Evolutionary conservation across 768 basidiomycete species (phyloP), one percentile per base, ranked within the genome.

Genomic region (Tylopilus intermedius): DNA sequence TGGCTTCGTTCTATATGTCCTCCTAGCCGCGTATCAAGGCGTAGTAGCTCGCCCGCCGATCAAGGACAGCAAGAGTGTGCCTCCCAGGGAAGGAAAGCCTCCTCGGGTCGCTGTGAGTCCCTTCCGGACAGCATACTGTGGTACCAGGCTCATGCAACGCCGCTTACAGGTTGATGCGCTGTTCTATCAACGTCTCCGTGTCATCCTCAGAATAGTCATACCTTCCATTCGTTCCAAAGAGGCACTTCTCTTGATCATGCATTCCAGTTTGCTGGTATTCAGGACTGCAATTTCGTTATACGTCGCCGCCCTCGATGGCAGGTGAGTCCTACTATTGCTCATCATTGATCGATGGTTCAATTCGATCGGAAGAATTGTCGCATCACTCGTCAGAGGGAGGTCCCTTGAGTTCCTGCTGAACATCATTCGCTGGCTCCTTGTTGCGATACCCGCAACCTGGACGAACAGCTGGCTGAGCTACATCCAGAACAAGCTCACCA

Each of bases 401-500:
- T 83, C 90, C 2, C 59, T 76, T 2, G 76, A 84, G 48, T 97
- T 98, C 73, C 77, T 93, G 30, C 70, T 79, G 55, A 93, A 96
- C 56, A 94, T 99, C 55, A 70, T 86, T 30, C 81, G 84, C 45
- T 99, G 95, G 95, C 75, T 97, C 11, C 72, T 90, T 8, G 87
- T 98, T 13, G 95, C 95, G 29, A 83, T 94, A 49, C 93, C 93
- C 0, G 93, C 93, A 2, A 94, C 93, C 15, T 91, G 89, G 84
- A 89, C 88, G 4, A 93, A 94, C 64, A 88, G 86, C 55, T 93
- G 90, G 90, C 76, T 97, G 27, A 88, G 87, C 61, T 97, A 90
- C 65, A 78, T 97, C 10, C 94, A 99, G 67, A 93, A 84, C 67
- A 96, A 96, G 69, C 79, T 99, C 10, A 84, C 90, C 0, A 86